Evolutionary conservation across 768 basidiomycete genomes (phyloP), one percentile per base, ranked within the genome.

Genomic region (Agrocybe chaxingu): DNA sequence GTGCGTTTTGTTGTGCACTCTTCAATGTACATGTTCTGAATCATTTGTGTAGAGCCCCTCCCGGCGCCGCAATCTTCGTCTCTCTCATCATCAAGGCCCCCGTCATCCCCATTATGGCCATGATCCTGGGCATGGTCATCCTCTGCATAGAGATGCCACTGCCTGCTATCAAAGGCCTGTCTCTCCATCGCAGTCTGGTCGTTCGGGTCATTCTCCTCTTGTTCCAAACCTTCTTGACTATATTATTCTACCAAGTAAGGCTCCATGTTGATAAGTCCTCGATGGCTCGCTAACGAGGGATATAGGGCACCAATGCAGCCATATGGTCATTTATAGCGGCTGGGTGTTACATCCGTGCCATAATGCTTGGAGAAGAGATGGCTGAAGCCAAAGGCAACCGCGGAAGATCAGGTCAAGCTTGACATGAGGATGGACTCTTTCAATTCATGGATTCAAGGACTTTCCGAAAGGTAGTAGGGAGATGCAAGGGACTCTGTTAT

Each of bases 281-380:
- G 5, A 24, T 24, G 24, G 3, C 24, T 24, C 24, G 24, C 24
- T 24, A 24, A 24, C 5, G 24, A 24, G 5, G 24, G 24, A 24
- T 24, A 24, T 51, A 94, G 90, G 92, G 92, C 38, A 88, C 89
- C 32, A 92, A 92, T 61, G 86, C 82, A 24, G 84, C 85, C 9
- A 66, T 95, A 44, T 97, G 83, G 77, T 91, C 89, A 18, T 61
- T 90, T 44, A 78, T 92, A 59, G 87, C 89, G 12, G 73, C 78
- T 19, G 54, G 76, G 48, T 84, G 84, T 61, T 96, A 92, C 59
- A 66, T 68, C 10, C 78, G 84, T 48, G 88, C 90, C 9, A 70
- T 83, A 37, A 65, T 76, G 53, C 73, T 79, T 13, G 87, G 85
- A 61, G 92, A 94, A 70, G 72, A 62, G 47, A 85, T 90, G 72